Evolutionary conservation across 2,329 filamentous ascomycete species (phyloP).

Genomic region (Fusarium sublunatum): DNA sequence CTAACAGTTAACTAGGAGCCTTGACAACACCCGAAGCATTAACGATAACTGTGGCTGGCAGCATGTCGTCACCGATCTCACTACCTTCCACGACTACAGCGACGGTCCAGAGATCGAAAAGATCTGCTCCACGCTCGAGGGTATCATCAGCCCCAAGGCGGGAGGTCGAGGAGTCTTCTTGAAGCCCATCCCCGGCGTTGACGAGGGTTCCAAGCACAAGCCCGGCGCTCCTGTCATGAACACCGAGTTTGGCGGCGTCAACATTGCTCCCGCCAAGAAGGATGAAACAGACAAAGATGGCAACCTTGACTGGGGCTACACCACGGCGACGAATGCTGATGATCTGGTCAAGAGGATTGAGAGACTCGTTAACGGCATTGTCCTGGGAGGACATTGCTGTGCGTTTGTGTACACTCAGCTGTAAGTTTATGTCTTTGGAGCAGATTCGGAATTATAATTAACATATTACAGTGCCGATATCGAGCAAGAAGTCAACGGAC

Average conservation of each 20-base stretch:
- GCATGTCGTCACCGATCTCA: slow-evolving; percentile 71
- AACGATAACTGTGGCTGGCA: slow-evolving; percentile 81
- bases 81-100: slow-evolving; percentile 75
- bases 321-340: slow-evolving; percentile 68
- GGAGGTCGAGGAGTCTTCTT: slow-evolving; percentile 65
- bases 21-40: slow-evolving; percentile 72
- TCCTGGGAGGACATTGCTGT: slow-evolving; percentile 66
- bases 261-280: slow-evolving; percentile 65
- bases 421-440: slow-evolving; percentile 52
- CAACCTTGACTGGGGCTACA: slow-evolving; percentile 74
- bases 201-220: slow-evolving; percentile 63
- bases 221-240: slow-evolving; percentile 70
- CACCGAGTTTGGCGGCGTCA: slow-evolving; percentile 76
- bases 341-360: slow-evolving; percentile 70
- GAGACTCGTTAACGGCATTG: slow-evolving; percentile 67
- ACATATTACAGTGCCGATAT: slow-evolving; percentile 61
- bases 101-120: slow-evolving; percentile 66
- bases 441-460: slow-evolving; percentile 15
- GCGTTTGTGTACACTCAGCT: slow-evolving; percentile 76
- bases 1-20: slow-evolving; percentile 49
- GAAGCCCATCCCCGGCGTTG: slow-evolving; percentile 54
- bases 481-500: slow-evolving; percentile 75
- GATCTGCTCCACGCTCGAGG: slow-evolving; percentile 64
- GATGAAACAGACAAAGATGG: slow-evolving; percentile 48
- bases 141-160: slow-evolving; percentile 65